A percentile compares a stretch with the other conserved stretches of the same genome.
Evolutionary conservation across 2,329 filamentous ascomycete genomes (phyloP).

Genomic region (Diplocarpon mali): DNA sequence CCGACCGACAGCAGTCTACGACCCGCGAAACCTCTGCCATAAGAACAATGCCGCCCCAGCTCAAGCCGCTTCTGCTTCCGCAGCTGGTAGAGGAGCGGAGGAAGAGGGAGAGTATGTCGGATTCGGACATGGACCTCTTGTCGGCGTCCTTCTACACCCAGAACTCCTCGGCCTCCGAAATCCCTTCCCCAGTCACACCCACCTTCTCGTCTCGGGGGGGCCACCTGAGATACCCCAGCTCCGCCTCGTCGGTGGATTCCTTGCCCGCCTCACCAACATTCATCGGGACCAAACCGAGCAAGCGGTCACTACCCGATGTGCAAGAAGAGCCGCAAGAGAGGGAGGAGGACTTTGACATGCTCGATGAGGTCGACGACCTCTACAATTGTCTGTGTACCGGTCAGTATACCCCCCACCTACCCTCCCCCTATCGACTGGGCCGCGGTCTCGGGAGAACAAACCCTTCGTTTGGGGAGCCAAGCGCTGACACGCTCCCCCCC

Average conservation of each 20-base stretch:
- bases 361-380: slow-evolving; percentile 38
- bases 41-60: slow-evolving; percentile 30
- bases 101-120: slow-evolving; percentile 30
- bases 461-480: slow-evolving; percentile 5
- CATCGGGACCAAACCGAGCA: slow-evolving; percentile 42
- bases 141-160: slow-evolving; percentile 22
- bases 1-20: slow-evolving; percentile 2
- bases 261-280: slow-evolving; percentile 48
- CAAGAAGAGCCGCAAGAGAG: slow-evolving; percentile 71
- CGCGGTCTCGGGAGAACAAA: too few species aligned
- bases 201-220: slow-evolving; percentile 52
- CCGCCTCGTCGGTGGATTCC: slow-evolving; percentile 65
- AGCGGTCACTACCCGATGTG: slow-evolving; percentile 66
- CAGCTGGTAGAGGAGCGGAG: slow-evolving; percentile 41
- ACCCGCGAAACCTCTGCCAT: slow-evolving; percentile 6
- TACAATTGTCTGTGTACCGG: slow-evolving; percentile 61
- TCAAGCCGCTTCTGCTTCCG: slow-evolving; percentile 43
- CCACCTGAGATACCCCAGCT: slow-evolving; percentile 59
- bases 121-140: slow-evolving; percentile 24
- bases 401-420: too few species aligned
- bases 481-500: slow-evolving; percentile 19
- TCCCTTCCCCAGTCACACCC: slow-evolving; percentile 59
- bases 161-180: slow-evolving; percentile 49
- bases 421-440: too few species aligned
- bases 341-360: slow-evolving; percentile 46